Base-by-base conservation (phyloP, 495 filamentous ascomycete species). In the Penicillium cosmopolitanum region DNA sequence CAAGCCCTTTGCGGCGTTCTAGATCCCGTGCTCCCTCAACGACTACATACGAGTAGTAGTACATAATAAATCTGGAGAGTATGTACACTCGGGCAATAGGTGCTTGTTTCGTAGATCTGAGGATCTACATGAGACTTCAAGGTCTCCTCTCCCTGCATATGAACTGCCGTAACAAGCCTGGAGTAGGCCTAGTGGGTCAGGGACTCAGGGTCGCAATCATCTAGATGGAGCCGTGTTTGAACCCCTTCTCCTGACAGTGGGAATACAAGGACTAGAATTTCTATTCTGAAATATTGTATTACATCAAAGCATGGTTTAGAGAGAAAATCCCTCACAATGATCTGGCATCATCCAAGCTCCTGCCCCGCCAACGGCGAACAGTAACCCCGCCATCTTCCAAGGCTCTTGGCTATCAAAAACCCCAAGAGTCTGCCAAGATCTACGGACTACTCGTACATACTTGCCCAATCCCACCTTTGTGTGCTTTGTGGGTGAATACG, bases 341-440 rank as follows among this genome's bases (percentile, higher is more conserved):
- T 31, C 28, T 0, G 28, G 0, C 28, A 31, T 8, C 28, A 31
- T 1, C 6, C 28, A 3, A 4, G 28, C 2, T 31, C 28, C 28
- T 31, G n/a, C n/a, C n/a, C n/a, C n/a, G n/a, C n/a, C 19, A 21
- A 43, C 6, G 11, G 12, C 11, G 11, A 43, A 15, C 40, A 15
- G 40, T 15, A 43, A 43, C n/a, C 16, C 16, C n/a, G 42, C 12
- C 4, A 44, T 44, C 16, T 44, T 44, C 40, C 34, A 36, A 36
- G 34, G 23, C 23, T 23, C 28, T 40, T 40, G 36, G 36, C 36
- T 8, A 40, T 13, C 36, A 40, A 11, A 40, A n/a, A n/a, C 12
- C 36, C 36, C 36, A 40, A 40, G 36, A 19, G 8, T 18, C n/a
- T 44, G 36, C 42, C 42, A 44, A 44, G 42, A 44, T 44, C n/a